These are phyloP conservation scores for Chytriomyces hyalinus DNA, from an alignment of 192 early-diverging fungal genomes.

Conservation along the genomic window DNA sequence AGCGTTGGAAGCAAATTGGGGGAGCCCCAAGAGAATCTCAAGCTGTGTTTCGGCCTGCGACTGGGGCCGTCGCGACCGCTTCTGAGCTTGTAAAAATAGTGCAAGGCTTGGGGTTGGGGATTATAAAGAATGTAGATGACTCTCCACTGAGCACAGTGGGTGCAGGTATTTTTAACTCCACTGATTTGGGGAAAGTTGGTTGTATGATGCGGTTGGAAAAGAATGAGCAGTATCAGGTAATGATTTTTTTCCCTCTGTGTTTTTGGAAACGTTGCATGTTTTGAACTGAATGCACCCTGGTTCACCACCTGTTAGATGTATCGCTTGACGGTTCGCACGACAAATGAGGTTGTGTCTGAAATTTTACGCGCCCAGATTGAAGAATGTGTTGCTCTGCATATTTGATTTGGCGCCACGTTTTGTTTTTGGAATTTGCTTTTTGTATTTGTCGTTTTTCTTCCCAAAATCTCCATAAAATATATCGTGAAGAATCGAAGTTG, in stretches of 20 bases:
- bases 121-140: conserved; percentile 84
- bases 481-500: too few relatives aligned
- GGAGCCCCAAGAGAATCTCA: conserved; percentile 84
- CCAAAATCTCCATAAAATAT: too few relatives aligned
- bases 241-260: conserved; percentile 5
- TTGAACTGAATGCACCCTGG: not conserved
- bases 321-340: conserved; percentile 87
- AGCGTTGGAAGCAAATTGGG: conserved; percentile 95
- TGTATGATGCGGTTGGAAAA: conserved; percentile 89
- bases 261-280: conserved; percentile 8
- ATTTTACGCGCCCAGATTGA: conserved; percentile 33
- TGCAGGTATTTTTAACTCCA: conserved; percentile 83
- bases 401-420: not conserved
- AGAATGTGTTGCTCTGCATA: conserved; percentile 30
- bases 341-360: conserved; percentile 74
- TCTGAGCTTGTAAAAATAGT: conserved; percentile 63
- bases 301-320: conserved; percentile 65
- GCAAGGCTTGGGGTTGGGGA: conserved; percentile 71
- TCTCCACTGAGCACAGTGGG: conserved; percentile 89
- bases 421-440: too few relatives aligned
- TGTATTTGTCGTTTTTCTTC: too few relatives aligned
- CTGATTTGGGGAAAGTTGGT: conserved; percentile 81
- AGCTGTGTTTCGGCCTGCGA: conserved; percentile 62
- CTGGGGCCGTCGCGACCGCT: conserved; percentile 49
- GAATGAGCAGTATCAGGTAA: conserved; percentile 80